phyloP scores from a whole-genome alignment of 192 early-diverging fungal genomes.

The Gorgonomyces haynaldii region DNA sequence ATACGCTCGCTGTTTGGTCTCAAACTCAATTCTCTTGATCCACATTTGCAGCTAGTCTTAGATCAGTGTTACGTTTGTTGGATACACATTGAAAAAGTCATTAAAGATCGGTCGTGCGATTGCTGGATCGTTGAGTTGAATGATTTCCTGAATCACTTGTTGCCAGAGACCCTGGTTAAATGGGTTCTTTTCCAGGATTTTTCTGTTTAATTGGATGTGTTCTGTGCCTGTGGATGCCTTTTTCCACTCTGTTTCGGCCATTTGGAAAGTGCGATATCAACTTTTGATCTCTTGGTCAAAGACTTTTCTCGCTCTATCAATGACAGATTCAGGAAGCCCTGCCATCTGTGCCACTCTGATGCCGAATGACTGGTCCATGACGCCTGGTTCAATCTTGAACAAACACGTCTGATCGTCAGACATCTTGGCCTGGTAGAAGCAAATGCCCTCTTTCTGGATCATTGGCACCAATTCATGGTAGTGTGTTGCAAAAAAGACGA shows the following conservation, averaged over 20 bases:
- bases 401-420: slow-evolving; percentile 30
- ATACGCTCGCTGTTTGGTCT: slow-evolving; percentile 11
- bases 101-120: slow-evolving; percentile 55
- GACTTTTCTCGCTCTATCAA: neutral
- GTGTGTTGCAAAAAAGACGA: slow-evolving; percentile 70
- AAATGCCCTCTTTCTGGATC: slow-evolving; percentile 5
- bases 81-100: slow-evolving; percentile 62
- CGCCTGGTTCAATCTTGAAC: slow-evolving; percentile 53
- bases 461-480: slow-evolving; percentile 53
- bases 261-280: no score
- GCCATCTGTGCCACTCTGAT: slow-evolving; percentile 61
- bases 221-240: no score
- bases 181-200: slow-evolving; percentile 12
- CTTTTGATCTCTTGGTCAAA: no score
- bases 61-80: slow-evolving; percentile 59
- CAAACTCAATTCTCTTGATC: neutral
- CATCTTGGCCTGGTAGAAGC: slow-evolving; percentile 2
- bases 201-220: no score
- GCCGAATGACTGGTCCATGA: slow-evolving; percentile 56
- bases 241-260: no score
- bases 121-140: slow-evolving; percentile 39
- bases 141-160: slow-evolving; percentile 45
- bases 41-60: slow-evolving; percentile 6
- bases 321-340: slow-evolving; percentile 43
- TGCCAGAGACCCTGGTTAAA: slow-evolving; percentile 19